A percentile compares a stretch with the other conserved stretches of the same genome.
Conservation (phyloP, 257 asterid species). For the Paraleonurus japonicus region DNA sequence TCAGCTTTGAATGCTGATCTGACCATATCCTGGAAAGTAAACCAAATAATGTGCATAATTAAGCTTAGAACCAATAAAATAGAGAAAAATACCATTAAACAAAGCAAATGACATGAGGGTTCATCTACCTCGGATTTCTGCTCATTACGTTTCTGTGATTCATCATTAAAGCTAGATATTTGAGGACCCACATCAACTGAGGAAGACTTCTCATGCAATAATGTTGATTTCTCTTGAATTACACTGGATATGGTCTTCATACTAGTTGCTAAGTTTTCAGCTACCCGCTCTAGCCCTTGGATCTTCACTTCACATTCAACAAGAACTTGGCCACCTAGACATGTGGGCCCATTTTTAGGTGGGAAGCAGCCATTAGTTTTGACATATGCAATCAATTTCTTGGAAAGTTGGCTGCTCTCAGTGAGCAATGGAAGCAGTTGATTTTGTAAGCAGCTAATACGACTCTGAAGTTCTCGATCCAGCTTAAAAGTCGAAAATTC, state of each 20-base stretch:
- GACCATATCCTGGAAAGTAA: constrained; percentile 50
- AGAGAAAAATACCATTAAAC: not conserved
- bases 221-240: constrained; percentile 49
- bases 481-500: constrained; percentile 68
- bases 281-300: constrained; percentile 79
- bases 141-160: constrained; percentile 29
- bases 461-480: constrained; percentile 76
- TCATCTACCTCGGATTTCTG: constrained; percentile 58
- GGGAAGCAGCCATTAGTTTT: constrained; percentile 43
- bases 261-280: constrained; percentile 58
- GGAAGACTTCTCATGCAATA: constrained; percentile 36
- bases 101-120: not conserved
- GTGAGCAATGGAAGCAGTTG: constrained; percentile 70
- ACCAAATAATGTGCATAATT: constrained; percentile 13
- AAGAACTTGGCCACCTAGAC: constrained; percentile 57
- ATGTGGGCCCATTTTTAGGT: constrained; percentile 35
- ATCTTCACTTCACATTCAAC: constrained; percentile 86
- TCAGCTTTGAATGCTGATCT: constrained; percentile 81
- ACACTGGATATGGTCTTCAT: constrained; percentile 50
- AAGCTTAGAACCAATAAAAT: not conserved
- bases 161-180: constrained; percentile 29
- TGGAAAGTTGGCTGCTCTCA: constrained; percentile 69
- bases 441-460: constrained; percentile 66
- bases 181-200: constrained; percentile 29
- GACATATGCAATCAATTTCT: constrained; percentile 59